phyloP scores from a whole-genome alignment of 352 stramenopile genomes.

The Pythium apleroticum region DNA sequence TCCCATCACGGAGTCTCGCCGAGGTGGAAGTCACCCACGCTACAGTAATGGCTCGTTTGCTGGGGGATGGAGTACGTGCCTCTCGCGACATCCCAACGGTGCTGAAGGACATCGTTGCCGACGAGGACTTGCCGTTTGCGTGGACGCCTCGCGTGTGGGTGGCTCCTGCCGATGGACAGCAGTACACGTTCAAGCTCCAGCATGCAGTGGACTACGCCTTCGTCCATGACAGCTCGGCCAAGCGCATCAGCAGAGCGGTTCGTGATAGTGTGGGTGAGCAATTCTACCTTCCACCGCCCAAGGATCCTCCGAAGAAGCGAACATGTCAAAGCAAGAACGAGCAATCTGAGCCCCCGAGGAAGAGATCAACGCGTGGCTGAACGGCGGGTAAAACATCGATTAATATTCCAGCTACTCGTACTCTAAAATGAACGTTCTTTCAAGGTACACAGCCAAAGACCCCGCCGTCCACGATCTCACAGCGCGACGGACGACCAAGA shows the following conservation, averaged over 20 bases:
- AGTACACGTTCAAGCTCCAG: not conserved
- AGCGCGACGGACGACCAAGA: slow-evolving; percentile 3
- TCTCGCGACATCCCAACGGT: not conserved
- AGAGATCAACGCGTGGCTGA: not conserved
- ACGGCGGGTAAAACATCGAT: not conserved
- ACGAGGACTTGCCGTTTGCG: not conserved
- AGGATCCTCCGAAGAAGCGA: not conserved
- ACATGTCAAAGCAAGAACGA: not conserved
- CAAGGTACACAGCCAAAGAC: slow-evolving; percentile 19
- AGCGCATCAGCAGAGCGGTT: not conserved
- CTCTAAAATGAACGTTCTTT: not conserved
- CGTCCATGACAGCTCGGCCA: not conserved
- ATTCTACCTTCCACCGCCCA: not conserved
- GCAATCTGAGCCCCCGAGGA: not conserved
- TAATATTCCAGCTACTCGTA: not conserved
- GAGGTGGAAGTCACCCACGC: not conserved
- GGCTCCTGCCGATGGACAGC: not conserved
- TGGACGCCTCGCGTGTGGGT: not conserved
- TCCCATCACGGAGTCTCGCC: not conserved
- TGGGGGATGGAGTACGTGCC: not conserved
- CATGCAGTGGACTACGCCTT: not conserved
- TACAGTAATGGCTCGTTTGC: not conserved
- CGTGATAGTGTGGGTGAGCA: not conserved
- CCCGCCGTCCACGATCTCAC: slow-evolving; percentile 1
- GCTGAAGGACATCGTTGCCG: not conserved